Conservation (phyloP, 805 yeast genomes). For the Ogataea sp. region DNA sequence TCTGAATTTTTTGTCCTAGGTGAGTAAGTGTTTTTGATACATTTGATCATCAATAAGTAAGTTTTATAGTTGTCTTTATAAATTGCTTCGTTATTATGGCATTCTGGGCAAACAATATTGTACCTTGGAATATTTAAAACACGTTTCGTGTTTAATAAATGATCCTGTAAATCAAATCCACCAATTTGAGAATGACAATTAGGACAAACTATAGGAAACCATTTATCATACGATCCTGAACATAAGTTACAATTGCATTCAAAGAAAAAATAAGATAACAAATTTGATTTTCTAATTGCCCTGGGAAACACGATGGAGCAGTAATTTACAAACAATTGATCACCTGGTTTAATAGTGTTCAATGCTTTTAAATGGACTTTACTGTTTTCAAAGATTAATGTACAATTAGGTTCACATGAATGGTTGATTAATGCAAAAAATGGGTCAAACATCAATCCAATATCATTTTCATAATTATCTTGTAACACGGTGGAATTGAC, state of each 20-base stretch:
- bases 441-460: constrained; percentile 30
- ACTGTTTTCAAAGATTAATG: constrained; percentile 14
- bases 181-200: constrained; percentile 12
- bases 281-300: constrained; percentile 16
- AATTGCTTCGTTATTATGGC: no score
- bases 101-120: no score
- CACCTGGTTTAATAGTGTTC: constrained; percentile 11
- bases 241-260: constrained; percentile 26
- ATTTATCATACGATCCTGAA: constrained; percentile 15
- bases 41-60: no score
- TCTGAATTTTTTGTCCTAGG: no score
- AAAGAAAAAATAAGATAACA: constrained; percentile 26
- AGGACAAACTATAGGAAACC: constrained; percentile 20
- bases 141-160: neutral
- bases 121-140: no score
- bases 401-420: constrained; percentile 30
- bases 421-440: constrained; percentile 31
- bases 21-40: no score
- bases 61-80: no score
- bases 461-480: constrained; percentile 18
- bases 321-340: constrained; percentile 26
- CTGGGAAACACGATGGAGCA: constrained; percentile 20
- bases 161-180: constrained; percentile 8
- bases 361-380: constrained; percentile 14
- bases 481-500: constrained; percentile 24